Evolutionary conservation across 2,329 filamentous ascomycete species (phyloP), one percentile per base, ranked within the genome.

Genomic region (Phialophora chinensis): DNA sequence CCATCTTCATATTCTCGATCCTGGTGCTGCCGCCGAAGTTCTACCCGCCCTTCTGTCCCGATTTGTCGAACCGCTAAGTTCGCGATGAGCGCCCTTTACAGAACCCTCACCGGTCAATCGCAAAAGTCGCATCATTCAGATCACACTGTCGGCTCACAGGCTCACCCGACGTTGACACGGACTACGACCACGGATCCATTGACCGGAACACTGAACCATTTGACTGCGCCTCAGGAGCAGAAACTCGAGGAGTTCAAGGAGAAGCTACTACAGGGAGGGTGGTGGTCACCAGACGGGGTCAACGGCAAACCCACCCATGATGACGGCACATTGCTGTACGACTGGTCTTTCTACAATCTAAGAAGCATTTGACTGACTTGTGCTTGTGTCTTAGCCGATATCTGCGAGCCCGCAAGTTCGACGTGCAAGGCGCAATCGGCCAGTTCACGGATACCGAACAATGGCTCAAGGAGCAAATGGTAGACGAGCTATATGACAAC

Each of bases 361-460:
- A 63, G 55, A 12, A 55, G 66, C 59, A 54, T 65, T 14, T 42
- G 27, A 52, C 65, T 67, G 56, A 67, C 65, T 55, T 66, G 60
- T 62, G 6, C 49, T 58, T 66, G 14, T 44, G n/a, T 44, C 17
- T 23, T 73, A 95, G 92, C 69, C 92, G 93, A 67, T 97, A 90
- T 78, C 84, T 97, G 59, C 90, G 93, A 73, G 93, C 93, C 38
- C 88, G 93, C 64, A 90, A 88, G 78, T 97, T 94, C 83, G 81
- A 90, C 31, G 86, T 91, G 10, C 80, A 88, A 71, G 92, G 94
- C 72, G 93, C 93, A 12, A 89, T 89, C 76, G 85, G 82, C 66
- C 93, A 97, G 80, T 96, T 97, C 81, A 88, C 89, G 74, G 91
- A 93, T 62, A 97, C 93, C 0, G 92, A 96, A 78, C 87, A 91